Base-by-base conservation (phyloP, 805 yeast genomes). In the Lipomyces kockii region DNA sequence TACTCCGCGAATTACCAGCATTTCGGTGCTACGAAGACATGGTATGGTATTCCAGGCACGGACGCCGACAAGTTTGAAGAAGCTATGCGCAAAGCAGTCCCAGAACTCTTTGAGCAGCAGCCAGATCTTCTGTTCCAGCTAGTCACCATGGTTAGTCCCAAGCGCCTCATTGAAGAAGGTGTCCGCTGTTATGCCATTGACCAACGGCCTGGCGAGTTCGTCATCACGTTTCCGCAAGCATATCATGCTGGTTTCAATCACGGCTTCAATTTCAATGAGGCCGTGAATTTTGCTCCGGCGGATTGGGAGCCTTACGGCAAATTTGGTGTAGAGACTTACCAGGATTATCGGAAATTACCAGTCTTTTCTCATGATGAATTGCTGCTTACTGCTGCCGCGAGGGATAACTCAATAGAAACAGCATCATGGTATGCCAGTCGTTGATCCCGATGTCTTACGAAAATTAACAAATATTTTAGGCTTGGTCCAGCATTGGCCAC, bases 1-100 rank as follows among this genome's bases (percentile, higher is more conserved):
- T 82, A 91, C 68, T 90, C 97, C 61, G 93, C 96, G 3, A 94
- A 94, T 77, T 93, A 93, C 76, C 96, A 96, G 76, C 97, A 93
- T 76, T 83, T 85, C 70, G 98, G 98, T 0, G 88, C 89, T 14
- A 88, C 94, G 6, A 94, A 94, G 76, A 88, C 92, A 67, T 93
- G 98, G 98, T 93, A 93, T 76, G 94, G 95, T 8, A 89, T 93
- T 4, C 97, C 98, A 0, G 86, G 90, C 12, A 76, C 78, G 0
- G 81, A 84, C 68, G 88, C 94, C 39, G 85, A 81, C 20, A 76
- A 80, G 58, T 92, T 93, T 75, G 95, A 92, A 71, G 73, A 77
- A 22, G 80, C 86, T n/a, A 85, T 91, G 85, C 81, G 81, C 62
- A 77, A 80, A 7, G 76, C 84, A 27, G 89, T 92, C 0, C 98